Base-by-base conservation (phyloP, 176 grass and related monocot species). In the Ensete glaucum region DNA sequence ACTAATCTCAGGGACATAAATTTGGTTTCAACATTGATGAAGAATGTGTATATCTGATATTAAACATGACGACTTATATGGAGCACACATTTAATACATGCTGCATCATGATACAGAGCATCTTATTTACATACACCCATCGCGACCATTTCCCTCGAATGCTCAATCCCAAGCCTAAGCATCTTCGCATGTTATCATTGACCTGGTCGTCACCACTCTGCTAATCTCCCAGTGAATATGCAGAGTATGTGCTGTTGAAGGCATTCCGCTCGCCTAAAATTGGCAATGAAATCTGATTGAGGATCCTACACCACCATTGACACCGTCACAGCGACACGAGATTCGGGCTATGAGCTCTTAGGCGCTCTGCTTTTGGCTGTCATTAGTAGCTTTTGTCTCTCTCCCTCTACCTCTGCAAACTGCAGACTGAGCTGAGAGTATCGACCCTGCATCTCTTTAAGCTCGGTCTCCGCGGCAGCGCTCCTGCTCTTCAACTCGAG, bases 341-440 rank as follows among this genome's bases (percentile, higher is more conserved):
- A 3, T 1, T 7, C 67, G 65, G 68, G 52, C 69, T 92, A 91
- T 50, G 78, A 83, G 84, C 78, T 85, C 76, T 54, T 76, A 1
- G 86, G 84, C 65, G 78, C 77, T 77, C 72, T 58, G 53, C 77
- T 83, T 65, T 93, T 93, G 67, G 91, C 23, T 78, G 83, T 89
- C 90, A 99, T 87, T 75, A 85, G 73, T 1, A 99, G 90, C 79
- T 84, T 91, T 74, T 99, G 90, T 51, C 95, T 79, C 77, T 99
- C 90, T 43, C 95, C 95, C 73, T 91, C 90, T 54, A 99, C 84
- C 84, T 94, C 88, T 0, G 95, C 90, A 51, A 99, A 99, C 62
- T 94, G 90, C 80, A 99, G 59, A 14, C 95, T 99, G 55, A 99
- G 90, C 73, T 94, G 90, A 14, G 88, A 99, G 78, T 91, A 99